Base-by-base conservation (phyloP, 805 yeast species). In the Metschnikowia santaceciliae region DNA sequence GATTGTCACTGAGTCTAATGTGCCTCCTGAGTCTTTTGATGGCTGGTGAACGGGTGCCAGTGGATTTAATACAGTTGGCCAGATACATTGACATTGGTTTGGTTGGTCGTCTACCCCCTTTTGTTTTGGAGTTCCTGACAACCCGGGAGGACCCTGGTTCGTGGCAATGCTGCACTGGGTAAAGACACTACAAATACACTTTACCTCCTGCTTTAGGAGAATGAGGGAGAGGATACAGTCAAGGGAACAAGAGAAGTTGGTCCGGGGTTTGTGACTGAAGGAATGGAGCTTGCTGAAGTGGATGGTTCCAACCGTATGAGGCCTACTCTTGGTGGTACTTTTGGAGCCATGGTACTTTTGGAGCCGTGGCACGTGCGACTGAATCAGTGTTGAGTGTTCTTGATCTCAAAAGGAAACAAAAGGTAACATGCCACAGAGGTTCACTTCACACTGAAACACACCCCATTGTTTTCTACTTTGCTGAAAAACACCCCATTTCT, bases 261-360 rank as follows among this genome's bases (percentile, higher is more conserved):
- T 48, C 85, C 86, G 15, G 88, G 88, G 32, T 73, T 82, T 53
- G 83, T 82, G 53, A 84, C 86, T 46, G 79, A 80, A 11, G 91
- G 92, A 60, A 86, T 86, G 92, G 91, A 86, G 69, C 76, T 84
- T 57, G 83, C 88, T 33, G 90, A 86, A 65, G 80, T 85, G 49
- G 88, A 84, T 61, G 90, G 90, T 23, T 79, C 81, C 58, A 83
- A 84, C 77, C 80, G 92, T 70, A 86, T 86, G 90, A 91, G 91
- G 26, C 91, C 92, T 46, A 85, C 19, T 17, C 19, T 17, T 17
- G 19, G 19, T 17, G 19, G 19, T 17, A 17, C 90, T 37, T 86
- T 86, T 59, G 90, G 90, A 53, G 90, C 90, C 43, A 86, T 86
- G 91, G 85, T 81, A 32, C 78, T 84, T 51, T 80, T 87, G 26